Base-by-base conservation (phyloP, 352 stramenopile species). In the Phytophthora lateralis region DNA sequence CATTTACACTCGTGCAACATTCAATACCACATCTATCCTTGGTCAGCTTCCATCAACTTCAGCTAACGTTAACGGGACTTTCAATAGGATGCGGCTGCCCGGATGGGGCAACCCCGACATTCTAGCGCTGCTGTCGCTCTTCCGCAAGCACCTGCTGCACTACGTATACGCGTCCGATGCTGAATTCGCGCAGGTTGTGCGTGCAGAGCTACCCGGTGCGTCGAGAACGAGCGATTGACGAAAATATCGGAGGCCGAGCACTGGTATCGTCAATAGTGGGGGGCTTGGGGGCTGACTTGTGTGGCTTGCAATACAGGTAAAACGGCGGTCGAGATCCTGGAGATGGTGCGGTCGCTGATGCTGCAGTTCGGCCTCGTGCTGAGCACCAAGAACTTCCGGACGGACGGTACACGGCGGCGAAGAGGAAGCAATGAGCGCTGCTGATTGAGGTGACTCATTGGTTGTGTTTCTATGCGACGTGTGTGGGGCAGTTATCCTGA, bases 301-400 rank as follows among this genome's bases (percentile, higher is more conserved):
- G 15, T 35, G 7, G 1, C 4, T 17, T 55, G 44, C 35, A 24
- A 48, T 46, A 2, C 46, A 88, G 78, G 65, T 11, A 87, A 82
- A 50, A 17, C 48, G 15, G 46, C 54, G 6, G 3, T 43, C 2
- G 75, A 85, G 29, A 81, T 91, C 32, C 38, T 56, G n/a, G 64
- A 78, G 44, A 81, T 71, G 44, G 65, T 85, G 27, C 75, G 77
- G 10, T 53, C 63, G 14, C 47, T 91, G 5, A 89, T 93, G 82
- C 51, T 69, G 30, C 65, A 85, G 20, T 87, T 93, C 47, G 62
- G 69, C 12, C 59, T 93, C 10, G 69, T 69, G 44, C 63, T 93
- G 35, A 80, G 79, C 55, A 93, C 78, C 20, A 83, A 85, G 48
- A 79, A 81, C 47, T 90, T 93, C 60, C 71, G 69, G 15, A 89